Evolutionary conservation across 306 rosid genomes (phyloP), one percentile per base, ranked within the genome.

Genomic region (Sindora glabra): DNA sequence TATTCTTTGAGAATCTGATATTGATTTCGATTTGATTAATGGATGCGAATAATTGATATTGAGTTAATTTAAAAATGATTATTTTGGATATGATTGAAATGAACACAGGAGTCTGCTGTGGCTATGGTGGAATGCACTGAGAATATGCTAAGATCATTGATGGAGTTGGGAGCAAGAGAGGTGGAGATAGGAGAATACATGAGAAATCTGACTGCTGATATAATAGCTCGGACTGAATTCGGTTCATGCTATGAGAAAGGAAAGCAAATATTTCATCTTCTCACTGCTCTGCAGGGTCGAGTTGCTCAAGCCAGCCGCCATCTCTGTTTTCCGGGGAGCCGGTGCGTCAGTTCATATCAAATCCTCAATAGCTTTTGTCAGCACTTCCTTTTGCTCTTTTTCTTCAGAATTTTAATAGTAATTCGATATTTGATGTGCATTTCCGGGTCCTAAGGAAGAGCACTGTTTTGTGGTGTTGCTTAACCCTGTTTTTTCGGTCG

Each of bases 71-170:
- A 0, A n/a, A 62, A n/a, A n/a, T n/a, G n/a, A n/a, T n/a, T n/a
- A n/a, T n/a, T n/a, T n/a, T n/a, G n/a, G n/a, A n/a, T n/a, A n/a
- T n/a, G n/a, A n/a, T n/a, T n/a, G n/a, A n/a, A n/a, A n/a, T n/a
- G n/a, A n/a, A n/a, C n/a, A n/a, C n/a, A 92, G 99, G 82, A 86
- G 64, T 94, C 89, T 77, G 94, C 84, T 22, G 95, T 89, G 34
- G 62, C 80, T 68, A 94, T 94, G 99, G 95, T 89, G 78, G 95
- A 86, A 59, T 94, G 94, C 86, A 94, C 99, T 41, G 64, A 74
- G 62, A 77, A 84, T 75, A 77, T 80, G 86, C 77, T 94, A 22
- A 79, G 80, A 59, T 74, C 94, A 29, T 76, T 94, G 2, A 71
- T 23, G 84, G 70, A 50, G 30, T 80, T 0, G 69, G 89, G 90